Evolutionary conservation across 1,284 basidiomycete genomes (phyloP), one percentile per base, ranked within the genome.

Genomic region (Pseudozyma tsukubaensis): DNA sequence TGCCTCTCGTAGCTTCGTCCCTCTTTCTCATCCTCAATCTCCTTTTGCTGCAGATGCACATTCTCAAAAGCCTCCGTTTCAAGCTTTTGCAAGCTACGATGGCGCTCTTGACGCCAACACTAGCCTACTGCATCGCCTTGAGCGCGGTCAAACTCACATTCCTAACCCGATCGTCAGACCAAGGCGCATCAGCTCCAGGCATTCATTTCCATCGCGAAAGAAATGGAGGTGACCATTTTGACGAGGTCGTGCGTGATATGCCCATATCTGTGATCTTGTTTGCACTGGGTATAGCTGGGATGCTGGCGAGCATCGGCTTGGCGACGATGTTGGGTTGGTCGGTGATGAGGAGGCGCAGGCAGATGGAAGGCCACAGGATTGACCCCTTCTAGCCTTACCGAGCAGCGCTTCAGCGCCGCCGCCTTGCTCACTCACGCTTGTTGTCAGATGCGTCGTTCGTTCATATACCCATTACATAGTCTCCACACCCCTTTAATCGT

Each of bases 181-280:
- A 13, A 1, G 69, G 51, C n/a, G 55, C 58, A 4, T 29, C 35
- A 14, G 45, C 61, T 6, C 47, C 47, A 5, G 68, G 68, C 12
- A 71, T 71, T n/a, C 68, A 71, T 39, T 57, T 71, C 29, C 10
- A 61, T 16, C 60, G 39, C 8, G 6, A 13, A 8, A 44, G 62
- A 6, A 34, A 18, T 9, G 3, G 0, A 4, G 29, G 34, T 9
- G 42, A n/a, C 13, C 35, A n/a, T 24, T 50, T 64, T 16, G 18
- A 19, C 19, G 35, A 65, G 43, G 54, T 61, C 6, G 10, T 71
- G n/a, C 39, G 50, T 0, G 62, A 71, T 42, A 57, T 51, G 40
- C 68, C 68, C 0, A 19, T 65, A 2, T n/a, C 54, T 1, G 50
- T 45, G 1, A 37, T 71, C 1, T 29, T 64, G 2, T 53, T 64